Evolutionary conservation across 306 rosid species (phyloP).

Genomic region (Lathyrus sativus): DNA sequence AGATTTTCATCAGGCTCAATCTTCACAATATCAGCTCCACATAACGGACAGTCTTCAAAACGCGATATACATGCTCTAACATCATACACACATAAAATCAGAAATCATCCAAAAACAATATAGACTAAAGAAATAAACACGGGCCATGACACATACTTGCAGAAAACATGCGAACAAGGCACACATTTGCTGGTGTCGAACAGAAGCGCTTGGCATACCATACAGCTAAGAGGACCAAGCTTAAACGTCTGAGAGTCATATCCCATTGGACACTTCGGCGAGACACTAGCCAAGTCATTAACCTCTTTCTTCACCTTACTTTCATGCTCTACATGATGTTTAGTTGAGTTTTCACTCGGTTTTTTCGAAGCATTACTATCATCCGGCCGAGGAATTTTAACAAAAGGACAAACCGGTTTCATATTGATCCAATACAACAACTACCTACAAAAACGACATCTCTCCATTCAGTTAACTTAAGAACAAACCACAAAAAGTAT

Average conservation of each 20-base stretch:
- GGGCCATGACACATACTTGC: conserved; percentile 59
- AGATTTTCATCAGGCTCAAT: conserved; percentile 72
- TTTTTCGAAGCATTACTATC: conserved; percentile 55
- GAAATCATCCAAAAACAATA: conserved; percentile 24
- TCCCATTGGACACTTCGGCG: conserved; percentile 85
- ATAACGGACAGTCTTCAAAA: conserved; percentile 85
- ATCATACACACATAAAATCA: conserved; percentile 25
- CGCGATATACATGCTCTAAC: conserved; percentile 77
- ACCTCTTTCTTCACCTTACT: conserved; percentile 50
- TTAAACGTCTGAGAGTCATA: conserved; percentile 81
- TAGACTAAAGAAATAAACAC: conserved; percentile 20
- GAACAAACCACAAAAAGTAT: neutral
- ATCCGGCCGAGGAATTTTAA: conserved; percentile 80
- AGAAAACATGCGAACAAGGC: conserved; percentile 76
- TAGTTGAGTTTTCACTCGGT: conserved; percentile 42
- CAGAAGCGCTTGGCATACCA: conserved; percentile 64
- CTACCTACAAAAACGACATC: conserved; percentile 37
- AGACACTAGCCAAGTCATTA: conserved; percentile 35
- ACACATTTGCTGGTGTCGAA: conserved; percentile 68
- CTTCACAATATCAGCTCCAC: conserved; percentile 90
- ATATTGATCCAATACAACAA: conserved; percentile 45
- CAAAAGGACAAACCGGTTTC: conserved; percentile 92
- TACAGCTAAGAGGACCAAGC: conserved; percentile 94
- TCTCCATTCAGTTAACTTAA: conserved; percentile 20
- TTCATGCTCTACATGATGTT: conserved; percentile 50